Conservation (phyloP, 2,329 filamentous ascomycete species). For the Trichophyton schoenleinii region DNA sequence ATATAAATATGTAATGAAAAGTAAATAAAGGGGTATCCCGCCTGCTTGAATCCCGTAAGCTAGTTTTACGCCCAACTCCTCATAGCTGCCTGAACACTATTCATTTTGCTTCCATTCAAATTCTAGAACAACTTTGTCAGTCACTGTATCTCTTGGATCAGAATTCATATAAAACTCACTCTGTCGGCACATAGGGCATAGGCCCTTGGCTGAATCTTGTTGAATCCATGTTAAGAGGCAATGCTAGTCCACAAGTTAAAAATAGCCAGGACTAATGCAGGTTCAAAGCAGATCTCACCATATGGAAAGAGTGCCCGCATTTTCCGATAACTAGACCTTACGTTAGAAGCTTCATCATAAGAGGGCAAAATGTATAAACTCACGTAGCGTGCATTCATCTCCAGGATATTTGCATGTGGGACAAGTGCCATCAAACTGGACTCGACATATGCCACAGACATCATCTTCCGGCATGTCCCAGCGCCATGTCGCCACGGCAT, state of each 20-base stretch:
- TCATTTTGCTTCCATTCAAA: constrained; percentile 41
- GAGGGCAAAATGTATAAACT: constrained; percentile 23
- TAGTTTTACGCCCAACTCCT: neutral
- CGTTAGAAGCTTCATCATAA: neutral
- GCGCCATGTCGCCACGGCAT: constrained; percentile 88
- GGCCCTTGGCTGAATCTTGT: constrained; percentile 81
- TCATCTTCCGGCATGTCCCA: constrained; percentile 98
- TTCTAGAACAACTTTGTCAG: constrained; percentile 26
- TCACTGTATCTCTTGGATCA: neutral
- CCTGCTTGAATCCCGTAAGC: neutral
- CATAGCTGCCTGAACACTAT: neutral
- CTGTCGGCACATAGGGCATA: constrained; percentile 97
- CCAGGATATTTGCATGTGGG: constrained; percentile 96
- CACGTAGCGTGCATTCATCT: constrained; percentile 85
- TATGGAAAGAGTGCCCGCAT: constrained; percentile 96
- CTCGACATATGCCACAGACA: constrained; percentile 95
- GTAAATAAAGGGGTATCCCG: neutral
- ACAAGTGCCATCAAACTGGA: constrained; percentile 94
- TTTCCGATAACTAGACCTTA: constrained; percentile 65
- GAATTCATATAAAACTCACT: constrained; percentile 41
- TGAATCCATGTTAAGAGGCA: constrained; percentile 95
- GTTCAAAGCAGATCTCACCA: constrained; percentile 44
- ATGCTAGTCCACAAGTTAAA: constrained; percentile 46
- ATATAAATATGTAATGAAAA: neutral
- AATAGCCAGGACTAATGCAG: constrained; percentile 1